These are phyloP conservation scores for Galerina marginata DNA, from an alignment of 768 basidiomycete species.

Conservation along the genomic window DNA sequence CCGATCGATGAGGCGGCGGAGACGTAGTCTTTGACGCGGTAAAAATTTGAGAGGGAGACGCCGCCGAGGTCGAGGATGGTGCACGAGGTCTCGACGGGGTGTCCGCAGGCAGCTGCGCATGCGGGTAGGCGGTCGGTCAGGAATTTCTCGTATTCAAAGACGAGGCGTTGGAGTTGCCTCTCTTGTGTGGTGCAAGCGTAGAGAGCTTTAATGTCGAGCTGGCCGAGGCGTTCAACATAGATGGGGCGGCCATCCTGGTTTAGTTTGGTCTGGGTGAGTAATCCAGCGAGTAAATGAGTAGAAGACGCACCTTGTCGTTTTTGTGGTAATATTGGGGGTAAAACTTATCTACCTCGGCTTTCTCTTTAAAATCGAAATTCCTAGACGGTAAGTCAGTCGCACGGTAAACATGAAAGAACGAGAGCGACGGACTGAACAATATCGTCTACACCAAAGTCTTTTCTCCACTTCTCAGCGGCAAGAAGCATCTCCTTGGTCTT, in stretches of 20 bases:
- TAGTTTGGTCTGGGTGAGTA: background rate
- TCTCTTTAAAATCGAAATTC: conserved; percentile 88
- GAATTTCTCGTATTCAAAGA: conserved; percentile 93
- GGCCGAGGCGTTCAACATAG: conserved; percentile 93
- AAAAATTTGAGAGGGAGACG: conserved; percentile 78
- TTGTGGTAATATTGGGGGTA: conserved; percentile 98
- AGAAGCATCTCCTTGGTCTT: conserved; percentile 87
- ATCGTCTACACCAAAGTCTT: conserved; percentile 81
- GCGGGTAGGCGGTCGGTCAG: conserved; percentile 81
- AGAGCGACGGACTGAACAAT: conserved; percentile 58
- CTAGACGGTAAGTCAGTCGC: conserved; percentile 40
- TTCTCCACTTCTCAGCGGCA: conserved; percentile 87
- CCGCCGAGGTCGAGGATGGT: conserved; percentile 91
- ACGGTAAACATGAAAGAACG: background rate
- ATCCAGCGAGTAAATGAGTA: background rate
- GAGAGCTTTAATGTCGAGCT: conserved; percentile 85
- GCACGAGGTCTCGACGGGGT: conserved; percentile 95
- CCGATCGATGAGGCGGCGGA: conserved; percentile 75
- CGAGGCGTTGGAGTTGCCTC: conserved; percentile 86
- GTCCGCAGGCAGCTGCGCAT: conserved; percentile 69
- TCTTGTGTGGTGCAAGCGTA: conserved; percentile 85
- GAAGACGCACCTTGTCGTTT: conserved; percentile 75
- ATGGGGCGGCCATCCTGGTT: conserved; percentile 89
- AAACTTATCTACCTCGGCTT: conserved; percentile 82
- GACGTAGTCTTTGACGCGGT: conserved; percentile 92